A percentile compares a stretch with the other conserved stretches of the same genome.
phyloP scores from a whole-genome alignment of 2,329 filamentous ascomycete species.

The Neurospora sp. region DNA sequence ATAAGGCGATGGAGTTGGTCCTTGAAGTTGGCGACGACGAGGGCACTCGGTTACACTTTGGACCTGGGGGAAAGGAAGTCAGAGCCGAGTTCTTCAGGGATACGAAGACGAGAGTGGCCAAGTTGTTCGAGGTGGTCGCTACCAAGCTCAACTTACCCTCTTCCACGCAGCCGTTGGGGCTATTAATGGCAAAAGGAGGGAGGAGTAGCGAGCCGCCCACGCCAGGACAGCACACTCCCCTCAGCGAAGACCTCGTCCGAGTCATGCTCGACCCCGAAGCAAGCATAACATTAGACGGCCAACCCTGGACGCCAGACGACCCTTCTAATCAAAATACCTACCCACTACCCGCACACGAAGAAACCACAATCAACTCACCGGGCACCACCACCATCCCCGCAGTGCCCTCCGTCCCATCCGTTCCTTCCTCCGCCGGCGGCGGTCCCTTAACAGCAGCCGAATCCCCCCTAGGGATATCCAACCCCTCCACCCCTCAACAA shows the following conservation, averaged over 20 bases:
- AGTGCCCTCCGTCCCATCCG: not conserved
- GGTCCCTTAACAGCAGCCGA: conserved; percentile 15
- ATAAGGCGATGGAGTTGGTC: conserved; percentile 61
- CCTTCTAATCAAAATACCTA: conserved; percentile 9
- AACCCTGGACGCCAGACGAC: conserved; percentile 27
- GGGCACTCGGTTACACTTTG: conserved; percentile 46
- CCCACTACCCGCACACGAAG: not conserved
- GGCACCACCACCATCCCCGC: not conserved
- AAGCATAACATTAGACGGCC: conserved; percentile 49
- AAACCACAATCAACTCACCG: conserved; percentile 18
- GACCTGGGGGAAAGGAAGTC: conserved; percentile 23
- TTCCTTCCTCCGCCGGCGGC: conserved; percentile 22
- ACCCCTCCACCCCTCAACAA: not conserved
- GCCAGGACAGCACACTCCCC: conserved; percentile 58
- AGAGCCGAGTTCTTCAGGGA: conserved; percentile 67
- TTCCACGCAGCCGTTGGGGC: conserved; percentile 49
- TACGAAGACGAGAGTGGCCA: conserved; percentile 58
- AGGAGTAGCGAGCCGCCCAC: conserved; percentile 51
- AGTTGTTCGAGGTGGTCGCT: conserved; percentile 70
- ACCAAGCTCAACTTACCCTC: conserved; percentile 65
- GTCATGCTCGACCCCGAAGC: conserved; percentile 52
- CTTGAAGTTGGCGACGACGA: conserved; percentile 71
- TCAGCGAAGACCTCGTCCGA: conserved; percentile 61
- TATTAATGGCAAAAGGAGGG: conserved; percentile 58
- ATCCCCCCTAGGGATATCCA: conserved; percentile 21